Conservation (phyloP, 2,329 filamentous ascomycete genomes). For the Cercospora zeae-maydis region DNA sequence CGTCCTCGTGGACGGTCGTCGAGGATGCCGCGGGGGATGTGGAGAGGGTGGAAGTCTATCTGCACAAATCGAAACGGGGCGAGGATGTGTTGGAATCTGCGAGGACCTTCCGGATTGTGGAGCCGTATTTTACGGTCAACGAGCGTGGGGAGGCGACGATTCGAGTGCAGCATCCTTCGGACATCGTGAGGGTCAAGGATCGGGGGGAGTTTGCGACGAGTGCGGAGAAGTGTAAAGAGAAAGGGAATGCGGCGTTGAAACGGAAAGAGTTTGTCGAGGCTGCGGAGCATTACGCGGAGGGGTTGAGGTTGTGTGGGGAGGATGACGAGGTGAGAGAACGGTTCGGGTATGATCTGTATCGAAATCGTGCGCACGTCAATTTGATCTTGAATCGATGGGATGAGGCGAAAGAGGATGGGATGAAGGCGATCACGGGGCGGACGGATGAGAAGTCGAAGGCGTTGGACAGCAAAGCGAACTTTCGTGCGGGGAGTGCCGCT, state of each 20-base stretch:
- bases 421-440: constrained; percentile 8
- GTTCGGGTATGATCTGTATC: constrained; percentile 12
- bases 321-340: background rate
- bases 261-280: constrained; percentile 24
- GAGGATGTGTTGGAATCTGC: constrained; percentile 36
- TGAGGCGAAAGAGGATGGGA: constrained; percentile 15
- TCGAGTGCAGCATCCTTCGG: constrained; percentile 32
- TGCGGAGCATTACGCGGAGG: constrained; percentile 23
- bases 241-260: constrained; percentile 32
- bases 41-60: constrained; percentile 26
- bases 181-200: constrained; percentile 18
- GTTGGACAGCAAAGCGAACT: constrained; percentile 27
- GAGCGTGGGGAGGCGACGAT: constrained; percentile 30
- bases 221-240: constrained; percentile 29
- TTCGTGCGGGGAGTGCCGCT: constrained; percentile 27
- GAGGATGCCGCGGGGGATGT: constrained; percentile 28
- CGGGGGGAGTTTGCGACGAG: background rate
- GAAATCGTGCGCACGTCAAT: constrained; percentile 18
- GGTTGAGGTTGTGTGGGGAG: constrained; percentile 13
- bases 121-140: constrained; percentile 33
- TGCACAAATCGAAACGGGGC: constrained; percentile 36
- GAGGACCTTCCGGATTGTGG: constrained; percentile 29
- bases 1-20: constrained; percentile 32
- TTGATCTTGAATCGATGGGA: constrained; percentile 15
- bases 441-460: constrained; percentile 11